Evolutionary conservation across 768 basidiomycete species (phyloP).

Genomic region (Porphyrellus cyaneotinctus): DNA sequence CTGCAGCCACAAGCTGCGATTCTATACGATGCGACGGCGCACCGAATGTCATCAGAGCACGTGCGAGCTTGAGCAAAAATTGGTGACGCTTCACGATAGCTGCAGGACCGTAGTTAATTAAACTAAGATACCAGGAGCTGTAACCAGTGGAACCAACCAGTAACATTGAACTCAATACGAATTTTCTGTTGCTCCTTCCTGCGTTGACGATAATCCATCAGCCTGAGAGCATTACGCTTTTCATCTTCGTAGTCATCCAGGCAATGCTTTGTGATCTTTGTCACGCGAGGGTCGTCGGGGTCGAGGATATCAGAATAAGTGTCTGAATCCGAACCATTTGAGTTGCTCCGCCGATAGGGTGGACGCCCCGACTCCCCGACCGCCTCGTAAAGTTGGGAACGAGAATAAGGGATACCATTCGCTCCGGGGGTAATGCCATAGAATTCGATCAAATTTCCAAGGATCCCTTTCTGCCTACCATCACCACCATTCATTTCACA

Average conservation of each 20-base stretch:
- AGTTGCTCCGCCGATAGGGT: conserved; percentile 35
- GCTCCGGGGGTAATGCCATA: conserved; percentile 24
- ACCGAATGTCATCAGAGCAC: conserved; percentile 86
- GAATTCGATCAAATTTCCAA: conserved; percentile 31
- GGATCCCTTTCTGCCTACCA: conserved; percentile 24
- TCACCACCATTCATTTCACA: conserved; percentile 21
- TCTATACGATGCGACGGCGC: conserved; percentile 94
- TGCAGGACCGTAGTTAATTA: conserved; percentile 21
- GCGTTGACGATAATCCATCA: conserved; percentile 65
- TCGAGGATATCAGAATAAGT: conserved; percentile 55
- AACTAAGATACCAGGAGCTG: neutral
- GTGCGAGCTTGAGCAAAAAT: conserved; percentile 82
- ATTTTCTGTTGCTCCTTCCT: conserved; percentile 61
- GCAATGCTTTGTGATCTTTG: conserved; percentile 47
- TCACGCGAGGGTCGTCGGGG: conserved; percentile 68
- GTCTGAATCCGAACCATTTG: conserved; percentile 39
- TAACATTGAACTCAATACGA: conserved; percentile 71
- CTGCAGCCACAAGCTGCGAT: conserved; percentile 84
- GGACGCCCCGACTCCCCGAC: conserved; percentile 8
- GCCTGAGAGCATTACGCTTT: conserved; percentile 54
- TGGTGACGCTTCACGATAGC: conserved; percentile 79
- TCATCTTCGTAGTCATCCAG: conserved; percentile 59
- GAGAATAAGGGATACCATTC: conserved; percentile 25
- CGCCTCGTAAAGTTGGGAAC: conserved; percentile 19
- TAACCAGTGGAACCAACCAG: conserved; percentile 43